Evolutionary conservation across 768 basidiomycete genomes (phyloP).

Genomic region (Mycena chlorophos): DNA sequence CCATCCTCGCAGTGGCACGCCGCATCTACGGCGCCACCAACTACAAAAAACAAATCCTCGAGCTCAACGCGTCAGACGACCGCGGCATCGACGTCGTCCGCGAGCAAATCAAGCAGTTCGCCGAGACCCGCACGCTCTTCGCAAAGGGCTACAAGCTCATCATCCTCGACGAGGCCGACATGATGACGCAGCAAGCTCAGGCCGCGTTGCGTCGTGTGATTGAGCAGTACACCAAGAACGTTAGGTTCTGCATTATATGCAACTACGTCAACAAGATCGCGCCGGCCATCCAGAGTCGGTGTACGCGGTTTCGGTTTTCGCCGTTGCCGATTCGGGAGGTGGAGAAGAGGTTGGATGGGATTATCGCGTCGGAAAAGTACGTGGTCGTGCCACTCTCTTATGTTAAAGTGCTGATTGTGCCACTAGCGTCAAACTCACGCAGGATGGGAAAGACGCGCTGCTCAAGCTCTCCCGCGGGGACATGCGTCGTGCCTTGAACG

Average conservation of each 20-base stretch:
- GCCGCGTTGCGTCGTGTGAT: constrained; percentile 95
- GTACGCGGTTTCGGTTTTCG: constrained; percentile 96
- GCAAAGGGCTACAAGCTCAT: constrained; percentile 97
- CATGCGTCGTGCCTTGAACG: constrained; percentile 95
- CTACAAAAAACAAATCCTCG: constrained; percentile 90
- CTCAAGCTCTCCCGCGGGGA: constrained; percentile 95
- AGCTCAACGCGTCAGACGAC: constrained; percentile 98
- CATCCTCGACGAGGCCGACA: constrained; percentile 98
- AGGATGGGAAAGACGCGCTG: constrained; percentile 85
- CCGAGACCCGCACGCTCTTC: constrained; percentile 89
- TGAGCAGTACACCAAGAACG: constrained; percentile 98
- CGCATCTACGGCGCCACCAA: constrained; percentile 81
- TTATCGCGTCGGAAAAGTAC: constrained; percentile 84
- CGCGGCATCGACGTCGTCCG: constrained; percentile 98
- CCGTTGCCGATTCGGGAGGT: constrained; percentile 86
- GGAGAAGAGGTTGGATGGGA: constrained; percentile 73
- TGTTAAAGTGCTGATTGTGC: not conserved
- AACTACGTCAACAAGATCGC: constrained; percentile 99
- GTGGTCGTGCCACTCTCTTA: constrained; percentile 24
- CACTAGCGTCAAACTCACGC: constrained; percentile 82
- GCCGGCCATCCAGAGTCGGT: constrained; percentile 97
- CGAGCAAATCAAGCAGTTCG: constrained; percentile 98
- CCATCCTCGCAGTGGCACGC: constrained; percentile 92
- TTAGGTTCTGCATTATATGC: constrained; percentile 99
- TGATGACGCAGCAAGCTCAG: constrained; percentile 99